Base-by-base conservation (phyloP, 805 yeast genomes). In the Blastobotrys parvus region DNA sequence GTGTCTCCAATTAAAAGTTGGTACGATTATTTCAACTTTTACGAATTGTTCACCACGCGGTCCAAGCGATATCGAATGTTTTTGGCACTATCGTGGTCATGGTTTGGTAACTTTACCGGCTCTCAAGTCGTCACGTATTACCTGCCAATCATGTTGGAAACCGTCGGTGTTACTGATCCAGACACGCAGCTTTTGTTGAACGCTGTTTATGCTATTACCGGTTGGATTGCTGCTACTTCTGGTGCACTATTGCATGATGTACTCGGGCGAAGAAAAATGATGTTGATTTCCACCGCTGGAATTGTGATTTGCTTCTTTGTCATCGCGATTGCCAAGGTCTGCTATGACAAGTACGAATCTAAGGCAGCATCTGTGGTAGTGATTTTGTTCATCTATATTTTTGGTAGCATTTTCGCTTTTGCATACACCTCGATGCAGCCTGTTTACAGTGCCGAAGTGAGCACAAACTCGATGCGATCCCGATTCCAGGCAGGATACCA, bases 371-470 rank as follows among this genome's bases (percentile, higher is more conserved):
- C 56, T 2, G 47, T 42, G 7, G 59, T 51, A 4, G 41, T 45
- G 11, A 46, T 51, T 37, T 47, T 48, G 10, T 41, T 46, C 16
- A 41, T 45, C 19, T 47, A 49, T 42, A 18, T 50, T 4, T 48
- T 50, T 30, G 42, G 45, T 11, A 36, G 37, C 13, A 36, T 49
- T 23, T 52, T 43, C 31, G 34, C 49, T n/a, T 38, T 61, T 45
- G 63, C 61, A 2, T 57, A 61, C 43, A 64, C 67, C 17, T 63
- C 69, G 4, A 52, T 65, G 51, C 67, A 62, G 40, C 64, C 64
- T 11, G 55, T 62, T 21, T 65, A 65, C 42, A 64, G 66, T 4
- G 54, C 45, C 6, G 55, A 51, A 31, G 57, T 60, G 4, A 42
- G 58, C n/a, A 55, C 62, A 16, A 60, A 54, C 41, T 53, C 56